Evolutionary conservation across 306 rosid species (phyloP).

Genomic region (Prunus kanzakura): DNA sequence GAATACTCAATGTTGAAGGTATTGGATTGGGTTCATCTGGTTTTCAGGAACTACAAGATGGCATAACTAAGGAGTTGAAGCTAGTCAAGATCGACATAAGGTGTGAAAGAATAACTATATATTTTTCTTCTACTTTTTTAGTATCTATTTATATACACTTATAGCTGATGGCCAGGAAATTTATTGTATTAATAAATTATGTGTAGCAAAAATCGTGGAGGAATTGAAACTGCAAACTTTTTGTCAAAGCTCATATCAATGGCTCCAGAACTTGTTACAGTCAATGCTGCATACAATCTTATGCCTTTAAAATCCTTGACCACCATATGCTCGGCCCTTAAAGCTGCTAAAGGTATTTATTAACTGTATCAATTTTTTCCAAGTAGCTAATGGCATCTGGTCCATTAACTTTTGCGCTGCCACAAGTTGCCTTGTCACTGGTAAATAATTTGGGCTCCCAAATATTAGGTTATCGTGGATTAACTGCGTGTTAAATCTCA

Average conservation of each 20-base stretch:
- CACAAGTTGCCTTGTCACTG: not conserved
- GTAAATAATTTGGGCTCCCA: no score
- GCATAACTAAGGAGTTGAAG: constrained; percentile 44
- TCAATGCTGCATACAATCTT: constrained; percentile 72
- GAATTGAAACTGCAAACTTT: constrained; percentile 67
- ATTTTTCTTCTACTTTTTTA: constrained; percentile 17
- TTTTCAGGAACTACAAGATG: constrained; percentile 56
- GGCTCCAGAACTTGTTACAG: constrained; percentile 60
- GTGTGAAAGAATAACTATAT: constrained; percentile 34
- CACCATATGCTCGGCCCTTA: constrained; percentile 54
- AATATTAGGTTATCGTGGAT: not conserved
- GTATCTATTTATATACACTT: not conserved
- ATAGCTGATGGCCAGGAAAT: constrained; percentile 1
- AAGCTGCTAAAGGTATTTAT: constrained; percentile 59
- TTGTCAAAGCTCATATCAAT: constrained; percentile 49
- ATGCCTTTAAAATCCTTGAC: constrained; percentile 62
- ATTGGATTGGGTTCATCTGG: constrained; percentile 68
- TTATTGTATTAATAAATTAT: constrained; percentile 19
- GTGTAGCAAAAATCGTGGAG: constrained; percentile 78
- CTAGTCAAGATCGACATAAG: constrained; percentile 69
- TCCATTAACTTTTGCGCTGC: not conserved
- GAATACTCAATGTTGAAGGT: constrained; percentile 56
- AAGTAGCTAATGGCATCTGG: not conserved
- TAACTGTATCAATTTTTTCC: not conserved
- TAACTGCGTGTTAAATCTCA: not conserved